Evolutionary conservation across 768 basidiomycete genomes (phyloP).

Genomic region (Infundibulicybe gibba): DNA sequence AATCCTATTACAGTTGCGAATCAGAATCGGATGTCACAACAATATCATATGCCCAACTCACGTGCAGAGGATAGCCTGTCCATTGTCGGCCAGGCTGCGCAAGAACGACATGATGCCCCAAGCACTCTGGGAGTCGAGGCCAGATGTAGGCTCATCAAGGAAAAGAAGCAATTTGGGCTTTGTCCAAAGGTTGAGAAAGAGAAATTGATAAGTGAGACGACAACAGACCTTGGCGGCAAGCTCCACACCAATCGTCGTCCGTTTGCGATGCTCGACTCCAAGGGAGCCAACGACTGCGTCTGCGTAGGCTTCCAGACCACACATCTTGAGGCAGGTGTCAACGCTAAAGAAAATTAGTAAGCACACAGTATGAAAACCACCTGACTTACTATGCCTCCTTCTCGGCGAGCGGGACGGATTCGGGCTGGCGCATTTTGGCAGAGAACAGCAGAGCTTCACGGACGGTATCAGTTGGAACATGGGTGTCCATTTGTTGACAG

Average conservation of each 20-base stretch:
- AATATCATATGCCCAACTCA: conserved; percentile 23
- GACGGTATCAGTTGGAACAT: conserved; percentile 74
- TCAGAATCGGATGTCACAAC: neutral
- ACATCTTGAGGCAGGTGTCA: conserved; percentile 48
- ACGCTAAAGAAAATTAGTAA: conserved; percentile 16
- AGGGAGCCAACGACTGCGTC: conserved; percentile 58
- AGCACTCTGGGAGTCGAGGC: conserved; percentile 83
- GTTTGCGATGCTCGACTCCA: conserved; percentile 26
- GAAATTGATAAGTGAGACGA: neutral
- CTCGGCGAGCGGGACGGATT: conserved; percentile 58
- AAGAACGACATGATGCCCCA: conserved; percentile 82
- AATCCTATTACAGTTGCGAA: conserved; percentile 25
- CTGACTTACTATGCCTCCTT: conserved; percentile 70
- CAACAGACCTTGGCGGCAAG: conserved; percentile 73
- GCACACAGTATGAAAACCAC: neutral
- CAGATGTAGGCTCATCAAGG: conserved; percentile 87
- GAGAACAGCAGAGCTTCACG: conserved; percentile 81
- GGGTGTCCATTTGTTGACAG: conserved; percentile 84
- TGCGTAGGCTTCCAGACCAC: conserved; percentile 54
- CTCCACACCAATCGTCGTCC: conserved; percentile 68
- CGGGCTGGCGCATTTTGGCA: conserved; percentile 74
- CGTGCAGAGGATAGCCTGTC: conserved; percentile 90
- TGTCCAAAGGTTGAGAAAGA: neutral
- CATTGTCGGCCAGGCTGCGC: conserved; percentile 70
- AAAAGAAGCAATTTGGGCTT: conserved; percentile 79